Base-by-base conservation (phyloP, 129 eudicot genomes). In the Calendula officinalis region DNA sequence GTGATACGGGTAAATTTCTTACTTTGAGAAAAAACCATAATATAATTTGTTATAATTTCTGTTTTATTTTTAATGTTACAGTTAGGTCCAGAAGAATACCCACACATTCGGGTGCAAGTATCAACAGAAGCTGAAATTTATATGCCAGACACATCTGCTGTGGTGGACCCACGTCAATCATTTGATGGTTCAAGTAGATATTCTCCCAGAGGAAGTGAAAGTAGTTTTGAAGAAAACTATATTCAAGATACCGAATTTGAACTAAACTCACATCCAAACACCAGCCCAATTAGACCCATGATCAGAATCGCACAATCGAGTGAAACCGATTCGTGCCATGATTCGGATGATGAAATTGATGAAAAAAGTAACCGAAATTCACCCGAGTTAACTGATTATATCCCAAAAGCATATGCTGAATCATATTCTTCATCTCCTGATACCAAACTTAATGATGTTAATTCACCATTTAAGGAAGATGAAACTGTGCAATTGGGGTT, bases 151-250 rank as follows among this genome's bases (percentile, higher is more conserved):
- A 70, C 77, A 12, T 73, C 80, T 4, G 48, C 53, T 37, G 55
- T 60, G 56, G 64, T 77, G 70, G 80, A 80, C 69, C 77, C 60
- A 43, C 75, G 66, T 59, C 73, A 66, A 41, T 80, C 85, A n/a
- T 61, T 73, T 5, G 85, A 77, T 39, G 81, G 72, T 56, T 65
- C 78, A 30, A 77, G 79, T 65, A 81, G 66, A 36, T 76, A 67
- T 65, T 86, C 95, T 33, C 80, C 81, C 27, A 72, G 78, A 65
- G 87, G 75, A 55, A 83, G 87, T 46, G 79, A 75, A 17, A 73
- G 78, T 64, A 75, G 82, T 76, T 81, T 77, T 65, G 91, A 88
- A n/a, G 84, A 77, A 64, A 82, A 83, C 62, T 65, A 78, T 40
- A 60, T 66, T 7, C 74, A 50, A 47, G 40, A 69, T 51, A 75